Base-by-base conservation (phyloP, 2,329 filamentous ascomycete genomes). In the Cytospora schulzeri region DNA sequence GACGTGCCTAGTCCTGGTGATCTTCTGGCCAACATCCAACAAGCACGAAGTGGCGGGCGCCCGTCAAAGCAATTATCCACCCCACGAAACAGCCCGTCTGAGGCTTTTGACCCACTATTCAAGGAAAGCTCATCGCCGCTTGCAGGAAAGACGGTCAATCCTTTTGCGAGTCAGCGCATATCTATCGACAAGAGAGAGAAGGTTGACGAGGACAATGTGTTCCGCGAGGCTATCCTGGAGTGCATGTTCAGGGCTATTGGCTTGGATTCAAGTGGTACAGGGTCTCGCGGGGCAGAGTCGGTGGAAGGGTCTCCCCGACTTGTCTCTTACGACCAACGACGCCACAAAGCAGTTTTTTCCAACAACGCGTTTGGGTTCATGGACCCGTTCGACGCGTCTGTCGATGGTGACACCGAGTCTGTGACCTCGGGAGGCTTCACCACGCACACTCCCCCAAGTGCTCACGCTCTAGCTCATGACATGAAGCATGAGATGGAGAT, bases 201-300 rank as follows among this genome's bases (percentile, higher is more conserved):
- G 0, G 79, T 93, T 9, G 92, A 97, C 69, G 95, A 98, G 73
- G 94, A 97, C 71, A 87, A 89, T 55, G 77, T 96, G 8, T 98
- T 99, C 76, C 85, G 96, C 50, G 89, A 92, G 65, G 96, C 93
- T 0, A 92, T 99, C 19, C 79, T 98, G 26, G 92, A 97, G 70
- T 98, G 95, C 73, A 96, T 99, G 79, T 94, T 97, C 77, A 97
- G 94, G 73, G 91, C 93, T 0, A 90, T 99, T 66, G 95, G 95
- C 0, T 79, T 99, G 63, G 90, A 88, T 24, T 87, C 88, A 35
- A 85, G 83, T 3, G 88, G 88, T 41, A 86, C 88, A 64, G 82
- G 84, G 0, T 81, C 90, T 0, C 84, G 85, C 56, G 91, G 90
- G 69, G 80, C 84, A 0, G 88, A 88, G 57, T 97, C 95, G 0